phyloP scores from a whole-genome alignment of 108 stramenopile genomes.

The Hondaea fermentalgiana region DNA sequence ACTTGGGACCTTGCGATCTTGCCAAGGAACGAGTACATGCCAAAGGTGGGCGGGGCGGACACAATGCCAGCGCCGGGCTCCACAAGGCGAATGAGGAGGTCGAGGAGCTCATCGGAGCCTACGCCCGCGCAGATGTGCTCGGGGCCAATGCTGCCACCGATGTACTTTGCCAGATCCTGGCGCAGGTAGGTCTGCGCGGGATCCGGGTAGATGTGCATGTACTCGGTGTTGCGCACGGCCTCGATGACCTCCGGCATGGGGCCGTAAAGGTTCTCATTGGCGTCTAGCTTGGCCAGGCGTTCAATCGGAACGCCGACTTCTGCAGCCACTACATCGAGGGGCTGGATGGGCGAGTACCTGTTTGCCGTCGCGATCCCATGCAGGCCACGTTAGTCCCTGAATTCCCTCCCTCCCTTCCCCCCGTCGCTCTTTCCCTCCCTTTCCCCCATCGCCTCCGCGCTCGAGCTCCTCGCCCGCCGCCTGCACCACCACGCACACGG shows the following conservation, averaged over 20 bases:
- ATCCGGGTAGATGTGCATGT: conserved; percentile 19
- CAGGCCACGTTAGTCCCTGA: too few species aligned
- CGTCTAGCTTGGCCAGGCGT: conserved; percentile 16
- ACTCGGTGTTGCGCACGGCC: neutral
- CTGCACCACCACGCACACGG: too few species aligned
- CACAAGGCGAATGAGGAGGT: neutral
- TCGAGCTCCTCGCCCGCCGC: too few species aligned
- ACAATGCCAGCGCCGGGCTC: conserved; percentile 10
- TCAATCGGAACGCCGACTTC: conserved; percentile 1
- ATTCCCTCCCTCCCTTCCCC: too few species aligned
- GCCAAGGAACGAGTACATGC: conserved; percentile 12
- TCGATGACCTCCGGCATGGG: conserved; percentile 9
- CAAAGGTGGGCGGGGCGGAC: neutral
- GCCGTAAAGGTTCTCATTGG: conserved; percentile 15
- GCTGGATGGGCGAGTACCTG: neutral
- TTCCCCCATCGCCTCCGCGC: too few species aligned
- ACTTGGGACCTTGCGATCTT: neutral
- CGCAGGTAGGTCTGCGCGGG: conserved; percentile 3
- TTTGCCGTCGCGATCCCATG: neutral
- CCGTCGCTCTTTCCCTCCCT: too few species aligned
- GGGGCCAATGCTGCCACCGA: neutral
- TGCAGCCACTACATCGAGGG: conserved; percentile 11
- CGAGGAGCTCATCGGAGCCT: neutral
- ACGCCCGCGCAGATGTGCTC: neutral
- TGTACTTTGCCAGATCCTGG: neutral